These are phyloP conservation scores for Flaveria bidentis DNA, from an alignment of 129 eudicot genomes.

Conservation along the genomic window DNA sequence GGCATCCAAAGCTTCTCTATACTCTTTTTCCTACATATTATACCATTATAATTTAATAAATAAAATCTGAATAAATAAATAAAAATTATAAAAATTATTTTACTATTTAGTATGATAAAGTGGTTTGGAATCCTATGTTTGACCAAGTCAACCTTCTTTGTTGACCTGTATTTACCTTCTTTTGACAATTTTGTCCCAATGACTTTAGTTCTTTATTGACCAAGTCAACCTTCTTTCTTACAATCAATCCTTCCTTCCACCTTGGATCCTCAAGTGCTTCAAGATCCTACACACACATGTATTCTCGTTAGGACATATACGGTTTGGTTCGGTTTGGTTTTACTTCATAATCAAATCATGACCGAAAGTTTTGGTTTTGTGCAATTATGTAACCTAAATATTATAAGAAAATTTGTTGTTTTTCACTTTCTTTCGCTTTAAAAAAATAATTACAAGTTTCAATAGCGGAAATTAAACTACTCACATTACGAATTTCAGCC, in stretches of 20 bases:
- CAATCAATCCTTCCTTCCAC: slow-evolving; percentile 61
- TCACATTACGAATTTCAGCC: slow-evolving; percentile 68
- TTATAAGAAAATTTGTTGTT: too few species aligned
- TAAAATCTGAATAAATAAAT: not conserved
- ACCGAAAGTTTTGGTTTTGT: too few species aligned
- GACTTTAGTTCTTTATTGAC: slow-evolving; percentile 65
- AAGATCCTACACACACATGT: slow-evolving; percentile 43
- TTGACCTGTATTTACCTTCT: slow-evolving; percentile 44
- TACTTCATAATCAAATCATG: too few species aligned
- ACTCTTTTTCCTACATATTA: slow-evolving; percentile 69
- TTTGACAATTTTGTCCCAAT: slow-evolving; percentile 64
- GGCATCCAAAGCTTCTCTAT: slow-evolving; percentile 71
- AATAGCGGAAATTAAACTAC: not conserved
- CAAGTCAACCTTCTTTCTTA: slow-evolving; percentile 69
- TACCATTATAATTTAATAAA: not conserved
- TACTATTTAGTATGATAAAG: not conserved
- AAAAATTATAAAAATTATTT: not conserved
- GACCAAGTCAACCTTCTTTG: slow-evolving; percentile 1
- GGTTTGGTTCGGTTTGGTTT: too few species aligned
- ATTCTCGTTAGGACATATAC: not conserved
- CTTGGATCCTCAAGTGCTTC: slow-evolving; percentile 76
- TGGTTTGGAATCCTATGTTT: not conserved
- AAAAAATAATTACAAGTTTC: not conserved
- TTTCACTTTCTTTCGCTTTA: too few species aligned
- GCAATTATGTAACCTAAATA: not conserved